phyloP scores from a whole-genome alignment of 2,329 filamentous ascomycete genomes.

The Cercospora berteroae region DNA sequence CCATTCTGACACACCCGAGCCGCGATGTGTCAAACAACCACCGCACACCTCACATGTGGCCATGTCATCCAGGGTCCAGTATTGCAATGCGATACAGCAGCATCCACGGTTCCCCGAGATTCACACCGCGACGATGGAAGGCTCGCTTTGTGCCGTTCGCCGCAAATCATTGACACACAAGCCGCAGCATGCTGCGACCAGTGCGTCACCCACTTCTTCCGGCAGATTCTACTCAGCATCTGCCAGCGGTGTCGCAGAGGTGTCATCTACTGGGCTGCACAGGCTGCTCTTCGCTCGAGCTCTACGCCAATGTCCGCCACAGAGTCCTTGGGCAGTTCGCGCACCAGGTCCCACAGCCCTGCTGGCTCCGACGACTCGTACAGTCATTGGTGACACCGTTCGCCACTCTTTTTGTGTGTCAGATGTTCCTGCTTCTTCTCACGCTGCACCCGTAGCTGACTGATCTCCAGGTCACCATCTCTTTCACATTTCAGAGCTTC shows the following conservation, averaged over 20 bases:
- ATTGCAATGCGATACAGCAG: slow-evolving; percentile 19
- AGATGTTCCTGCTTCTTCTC: not conserved
- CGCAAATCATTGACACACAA: slow-evolving; percentile 6
- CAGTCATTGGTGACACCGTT: slow-evolving; percentile 1
- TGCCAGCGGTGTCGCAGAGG: slow-evolving; percentile 22
- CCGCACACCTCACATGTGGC: slow-evolving; percentile 23
- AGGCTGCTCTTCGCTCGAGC: slow-evolving; percentile 13
- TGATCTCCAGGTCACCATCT: not conserved
- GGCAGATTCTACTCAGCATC: slow-evolving; percentile 13
- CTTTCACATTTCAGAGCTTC: slow-evolving; percentile 27
- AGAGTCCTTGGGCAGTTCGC: not conserved
- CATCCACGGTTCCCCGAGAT: slow-evolving; percentile 1
- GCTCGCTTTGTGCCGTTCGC: slow-evolving; percentile 16
- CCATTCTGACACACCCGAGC: not conserved
- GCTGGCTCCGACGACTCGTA: not conserved
- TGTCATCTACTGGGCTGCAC: slow-evolving; percentile 16
- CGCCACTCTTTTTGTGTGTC: not conserved
- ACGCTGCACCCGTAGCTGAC: not conserved
- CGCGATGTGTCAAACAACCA: slow-evolving; percentile 25
- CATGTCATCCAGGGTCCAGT: slow-evolving; percentile 20
- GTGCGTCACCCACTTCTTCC: slow-evolving; percentile 20
- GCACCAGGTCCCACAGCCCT: not conserved
- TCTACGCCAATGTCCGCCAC: slow-evolving; percentile 1
- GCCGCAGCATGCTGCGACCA: slow-evolving; percentile 24
- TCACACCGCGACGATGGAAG: slow-evolving; percentile 17